Conservation (phyloP, 345 rosid genomes). For the Eucalyptus cloeziana region DNA sequence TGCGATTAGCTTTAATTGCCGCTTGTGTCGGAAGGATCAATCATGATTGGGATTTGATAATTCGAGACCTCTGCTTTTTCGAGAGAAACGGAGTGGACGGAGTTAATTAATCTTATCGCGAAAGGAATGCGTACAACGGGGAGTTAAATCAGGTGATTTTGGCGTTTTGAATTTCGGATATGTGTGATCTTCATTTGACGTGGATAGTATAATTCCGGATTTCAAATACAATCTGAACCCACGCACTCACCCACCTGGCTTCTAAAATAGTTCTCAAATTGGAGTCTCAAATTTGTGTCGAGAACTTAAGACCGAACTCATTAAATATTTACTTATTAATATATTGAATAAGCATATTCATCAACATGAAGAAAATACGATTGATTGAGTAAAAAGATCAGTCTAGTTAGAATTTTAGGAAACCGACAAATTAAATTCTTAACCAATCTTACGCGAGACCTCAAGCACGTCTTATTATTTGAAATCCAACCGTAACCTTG, state of each 20-base stretch:
- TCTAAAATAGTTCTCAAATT: not conserved
- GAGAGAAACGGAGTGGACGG: not conserved
- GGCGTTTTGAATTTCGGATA: not conserved
- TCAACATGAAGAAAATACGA: not conserved
- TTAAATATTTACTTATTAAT: not conserved
- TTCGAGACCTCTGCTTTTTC: not conserved
- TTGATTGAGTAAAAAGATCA: not conserved
- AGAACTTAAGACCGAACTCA: not conserved
- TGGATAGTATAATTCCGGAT: not conserved
- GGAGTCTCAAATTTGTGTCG: not conserved
- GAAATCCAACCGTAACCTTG: rapidly evolving
- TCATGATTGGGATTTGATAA: not conserved
- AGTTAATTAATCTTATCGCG: not conserved
- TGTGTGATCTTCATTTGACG: not conserved
- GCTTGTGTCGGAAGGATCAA: not conserved
- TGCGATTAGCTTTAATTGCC: not conserved
- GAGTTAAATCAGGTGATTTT: not conserved
- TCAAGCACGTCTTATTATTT: rapidly evolving
- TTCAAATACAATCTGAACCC: not conserved
- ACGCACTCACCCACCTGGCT: rapidly evolving
- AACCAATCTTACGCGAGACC: not conserved
- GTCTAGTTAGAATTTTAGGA: not conserved
- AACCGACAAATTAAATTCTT: not conserved
- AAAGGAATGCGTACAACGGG: rapidly evolving
- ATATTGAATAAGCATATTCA: not conserved